Conservation (phyloP, 176 grass and related monocot genomes). For the Pharus latifolius region DNA sequence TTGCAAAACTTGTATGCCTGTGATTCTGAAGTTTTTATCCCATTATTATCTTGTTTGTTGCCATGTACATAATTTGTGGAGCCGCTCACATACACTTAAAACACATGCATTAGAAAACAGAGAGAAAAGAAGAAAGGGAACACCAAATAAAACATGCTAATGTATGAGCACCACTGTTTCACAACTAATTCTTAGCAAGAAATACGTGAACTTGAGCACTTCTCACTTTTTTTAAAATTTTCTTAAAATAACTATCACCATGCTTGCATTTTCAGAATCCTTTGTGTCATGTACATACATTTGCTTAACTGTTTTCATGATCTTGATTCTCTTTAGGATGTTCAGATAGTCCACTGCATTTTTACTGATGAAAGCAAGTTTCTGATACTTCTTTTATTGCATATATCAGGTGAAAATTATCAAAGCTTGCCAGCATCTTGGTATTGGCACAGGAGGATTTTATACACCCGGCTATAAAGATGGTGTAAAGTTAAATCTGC, state of each 20-base stretch:
- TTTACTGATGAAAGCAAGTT: not conserved
- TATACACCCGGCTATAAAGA: slow-evolving; percentile 47
- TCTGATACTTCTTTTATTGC: not conserved
- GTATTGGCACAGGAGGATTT: slow-evolving; percentile 39
- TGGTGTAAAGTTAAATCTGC: slow-evolving; percentile 25
- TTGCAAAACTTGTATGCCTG: not conserved
- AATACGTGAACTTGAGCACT: no score
- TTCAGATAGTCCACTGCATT: not conserved
- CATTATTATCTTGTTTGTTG: not conserved
- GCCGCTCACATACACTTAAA: no score
- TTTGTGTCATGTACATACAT: not conserved
- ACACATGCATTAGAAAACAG: no score
- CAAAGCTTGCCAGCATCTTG: slow-evolving; percentile 32
- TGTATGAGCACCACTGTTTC: no score
- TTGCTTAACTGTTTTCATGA: not conserved
- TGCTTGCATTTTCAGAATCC: not conserved
- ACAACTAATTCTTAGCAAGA: no score
- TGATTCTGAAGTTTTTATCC: not conserved
- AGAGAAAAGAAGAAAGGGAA: no score
- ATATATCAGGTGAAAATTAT: slow-evolving; percentile 45
- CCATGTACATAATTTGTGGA: no score
- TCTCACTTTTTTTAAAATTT: no score
- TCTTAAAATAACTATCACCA: no score
- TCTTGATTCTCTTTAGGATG: not conserved
- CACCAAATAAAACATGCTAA: no score